These are phyloP conservation scores for Spathaspora sp. DNA, from an alignment of 805 yeast species.

Conservation along the genomic window DNA sequence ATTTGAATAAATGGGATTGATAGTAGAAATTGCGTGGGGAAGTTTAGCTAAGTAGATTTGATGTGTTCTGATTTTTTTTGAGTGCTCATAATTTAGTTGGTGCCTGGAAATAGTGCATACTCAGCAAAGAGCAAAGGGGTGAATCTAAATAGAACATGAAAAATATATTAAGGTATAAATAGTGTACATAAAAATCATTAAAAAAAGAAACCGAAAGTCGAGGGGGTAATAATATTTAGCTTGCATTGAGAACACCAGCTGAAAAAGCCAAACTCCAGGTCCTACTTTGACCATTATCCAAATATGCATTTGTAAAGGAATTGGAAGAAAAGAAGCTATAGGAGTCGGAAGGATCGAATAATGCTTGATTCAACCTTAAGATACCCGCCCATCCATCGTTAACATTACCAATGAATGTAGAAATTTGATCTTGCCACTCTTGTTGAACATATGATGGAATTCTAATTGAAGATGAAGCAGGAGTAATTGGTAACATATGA, in stretches of 20 bases:
- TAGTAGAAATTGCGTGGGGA: neutral
- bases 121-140: too few relatives aligned
- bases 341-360: constrained; percentile 62
- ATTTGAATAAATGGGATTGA: constrained; percentile 12
- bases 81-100: neutral
- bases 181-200: neutral
- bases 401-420: constrained; percentile 41
- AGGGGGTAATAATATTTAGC: constrained; percentile 5
- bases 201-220: neutral
- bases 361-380: constrained; percentile 70
- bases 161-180: neutral
- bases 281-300: constrained; percentile 61
- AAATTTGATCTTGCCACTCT: constrained; percentile 58
- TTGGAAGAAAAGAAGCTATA: constrained; percentile 52
- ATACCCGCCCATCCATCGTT: constrained; percentile 71
- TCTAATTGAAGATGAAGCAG: constrained; percentile 62
- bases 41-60: neutral
- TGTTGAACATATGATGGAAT: constrained; percentile 49
- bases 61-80: neutral
- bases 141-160: neutral
- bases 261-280: constrained; percentile 61
- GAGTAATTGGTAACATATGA: constrained; percentile 72
- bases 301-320: constrained; percentile 24
- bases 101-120: neutral
- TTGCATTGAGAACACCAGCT: constrained; percentile 41